phyloP scores from a whole-genome alignment of 768 basidiomycete genomes.

The Brasilioporus rufonigricans region DNA sequence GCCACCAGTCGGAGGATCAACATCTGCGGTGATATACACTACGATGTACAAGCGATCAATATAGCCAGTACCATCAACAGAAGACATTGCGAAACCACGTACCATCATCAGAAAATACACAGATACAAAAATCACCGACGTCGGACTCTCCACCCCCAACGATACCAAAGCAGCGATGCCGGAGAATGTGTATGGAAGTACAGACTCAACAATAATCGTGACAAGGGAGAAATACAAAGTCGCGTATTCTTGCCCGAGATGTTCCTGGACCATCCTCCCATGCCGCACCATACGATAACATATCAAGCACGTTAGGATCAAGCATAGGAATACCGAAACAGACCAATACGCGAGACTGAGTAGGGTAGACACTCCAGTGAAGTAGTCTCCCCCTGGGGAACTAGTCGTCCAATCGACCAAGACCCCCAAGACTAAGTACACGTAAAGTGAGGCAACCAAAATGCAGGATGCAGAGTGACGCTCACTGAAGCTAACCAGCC shows the following conservation, averaged over 20 bases:
- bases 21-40: conserved; percentile 21
- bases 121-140: conserved; percentile 1
- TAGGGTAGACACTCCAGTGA: conserved; percentile 1
- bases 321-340: neutral
- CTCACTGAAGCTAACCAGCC: neutral
- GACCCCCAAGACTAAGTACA: conserved; percentile 1
- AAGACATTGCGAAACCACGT: neutral
- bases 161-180: neutral
- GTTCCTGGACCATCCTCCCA: neutral
- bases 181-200: conserved; percentile 6
- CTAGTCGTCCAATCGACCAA: conserved; percentile 9
- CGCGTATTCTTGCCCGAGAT: neutral
- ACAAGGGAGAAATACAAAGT: conserved; percentile 10
- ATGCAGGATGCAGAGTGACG: neutral
- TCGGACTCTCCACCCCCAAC: conserved; percentile 10
- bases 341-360: conserved; percentile 12
- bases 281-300: conserved; percentile 14
- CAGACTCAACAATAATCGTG: conserved; percentile 12
- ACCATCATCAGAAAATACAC: conserved; percentile 21
- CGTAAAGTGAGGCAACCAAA: neutral
- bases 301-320: conserved; percentile 4
- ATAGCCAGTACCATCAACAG: neutral
- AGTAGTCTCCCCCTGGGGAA: conserved; percentile 9
- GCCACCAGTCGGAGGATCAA: conserved; percentile 8
- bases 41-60: neutral